Evolutionary conservation across 805 yeast genomes (phyloP).

Genomic region (Candida nemodendra): DNA sequence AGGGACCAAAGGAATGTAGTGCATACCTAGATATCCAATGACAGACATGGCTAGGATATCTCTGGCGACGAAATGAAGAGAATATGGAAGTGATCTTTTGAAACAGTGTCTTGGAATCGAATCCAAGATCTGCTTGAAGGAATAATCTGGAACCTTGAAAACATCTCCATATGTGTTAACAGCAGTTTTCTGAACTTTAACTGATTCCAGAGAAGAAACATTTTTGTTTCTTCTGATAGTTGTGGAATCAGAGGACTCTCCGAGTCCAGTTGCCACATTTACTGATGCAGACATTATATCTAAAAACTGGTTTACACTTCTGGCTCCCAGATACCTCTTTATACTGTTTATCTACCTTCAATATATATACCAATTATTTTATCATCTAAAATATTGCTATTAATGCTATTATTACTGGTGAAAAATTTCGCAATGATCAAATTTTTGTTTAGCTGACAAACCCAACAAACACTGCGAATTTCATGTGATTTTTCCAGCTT

Average conservation of each 20-base stretch:
- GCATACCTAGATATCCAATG: slow-evolving; percentile 44
- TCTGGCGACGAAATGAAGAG: slow-evolving; percentile 51
- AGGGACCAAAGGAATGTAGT: slow-evolving; percentile 42
- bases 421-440: too few relatives aligned
- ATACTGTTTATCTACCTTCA: too few relatives aligned
- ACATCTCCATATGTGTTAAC: slow-evolving; percentile 52
- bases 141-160: slow-evolving; percentile 60
- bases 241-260: slow-evolving; percentile 7
- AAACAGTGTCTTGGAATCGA: slow-evolving; percentile 64
- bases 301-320: too few relatives aligned
- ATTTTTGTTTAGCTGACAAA: too few relatives aligned
- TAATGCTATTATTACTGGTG: too few relatives aligned
- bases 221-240: slow-evolving; percentile 19
- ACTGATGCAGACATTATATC: slow-evolving; percentile 11
- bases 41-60: slow-evolving; percentile 46
- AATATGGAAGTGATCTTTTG: slow-evolving; percentile 48
- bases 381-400: too few relatives aligned
- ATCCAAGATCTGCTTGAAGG: slow-evolving; percentile 54
- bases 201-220: slow-evolving; percentile 20
- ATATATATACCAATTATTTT: too few relatives aligned
- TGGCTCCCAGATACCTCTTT: too few relatives aligned
- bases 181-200: slow-evolving; percentile 30
- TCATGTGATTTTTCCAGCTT: too few relatives aligned
- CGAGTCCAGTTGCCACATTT: slow-evolving; percentile 10
- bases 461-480: too few relatives aligned